phyloP scores from a whole-genome alignment of 805 yeast genomes.

The Kluyveromyces aestuarii region DNA sequence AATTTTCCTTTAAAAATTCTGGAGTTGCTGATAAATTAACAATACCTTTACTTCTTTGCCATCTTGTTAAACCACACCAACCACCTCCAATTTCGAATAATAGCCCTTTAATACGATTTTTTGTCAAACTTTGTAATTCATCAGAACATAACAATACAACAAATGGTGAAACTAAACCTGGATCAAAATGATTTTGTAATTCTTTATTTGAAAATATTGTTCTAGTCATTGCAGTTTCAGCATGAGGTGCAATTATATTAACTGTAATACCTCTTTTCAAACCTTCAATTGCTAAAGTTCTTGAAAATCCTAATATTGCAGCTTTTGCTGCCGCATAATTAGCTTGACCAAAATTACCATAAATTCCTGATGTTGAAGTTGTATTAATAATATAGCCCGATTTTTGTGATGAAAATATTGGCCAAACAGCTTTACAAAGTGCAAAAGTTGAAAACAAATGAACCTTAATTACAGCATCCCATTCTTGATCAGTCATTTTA shows the following conservation, averaged over 20 bases:
- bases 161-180: slow-evolving; percentile 85
- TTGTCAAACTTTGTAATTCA: slow-evolving; percentile 36
- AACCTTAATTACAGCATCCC: slow-evolving; percentile 73
- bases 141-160: slow-evolving; percentile 74
- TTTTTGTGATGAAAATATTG: slow-evolving; percentile 67
- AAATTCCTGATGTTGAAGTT: slow-evolving; percentile 92
- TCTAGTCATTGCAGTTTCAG: slow-evolving; percentile 94
- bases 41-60: slow-evolving; percentile 88
- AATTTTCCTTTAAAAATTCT: slow-evolving; percentile 62
- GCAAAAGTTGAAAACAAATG: slow-evolving; percentile 77
- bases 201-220: slow-evolving; percentile 76
- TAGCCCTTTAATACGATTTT: slow-evolving; percentile 51
- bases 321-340: slow-evolving; percentile 92
- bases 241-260: slow-evolving; percentile 91
- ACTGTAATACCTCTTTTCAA: slow-evolving; percentile 64
- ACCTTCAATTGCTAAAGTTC: slow-evolving; percentile 88
- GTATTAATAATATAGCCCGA: slow-evolving; percentile 81
- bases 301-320: slow-evolving; percentile 77
- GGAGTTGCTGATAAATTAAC: slow-evolving; percentile 48
- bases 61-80: slow-evolving; percentile 90
- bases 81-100: slow-evolving; percentile 93
- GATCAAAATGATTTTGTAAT: slow-evolving; percentile 65
- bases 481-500: slow-evolving; percentile 76
- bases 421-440: slow-evolving; percentile 89
- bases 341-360: slow-evolving; percentile 96